Evolutionary conservation across 164 flowering plant species (phyloP).

Genomic region (Stephania japonica): DNA sequence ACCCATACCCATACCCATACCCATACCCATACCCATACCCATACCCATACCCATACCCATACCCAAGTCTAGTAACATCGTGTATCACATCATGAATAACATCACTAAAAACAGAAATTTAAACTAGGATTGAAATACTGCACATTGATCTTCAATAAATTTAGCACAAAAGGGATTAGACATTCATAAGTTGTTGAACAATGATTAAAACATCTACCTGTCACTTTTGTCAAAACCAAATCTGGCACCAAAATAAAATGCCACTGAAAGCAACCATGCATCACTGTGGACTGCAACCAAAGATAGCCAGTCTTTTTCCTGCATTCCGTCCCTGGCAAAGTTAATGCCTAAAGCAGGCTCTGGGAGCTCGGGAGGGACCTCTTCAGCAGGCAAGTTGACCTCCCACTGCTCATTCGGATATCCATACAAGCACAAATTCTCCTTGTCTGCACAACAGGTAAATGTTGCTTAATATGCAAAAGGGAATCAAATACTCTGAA

Average conservation of each 20-base stretch:
- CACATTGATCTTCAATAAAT: background rate
- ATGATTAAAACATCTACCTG: slow-evolving; percentile 35
- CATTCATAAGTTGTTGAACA: background rate
- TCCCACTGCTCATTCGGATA: slow-evolving; percentile 72
- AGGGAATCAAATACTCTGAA: background rate
- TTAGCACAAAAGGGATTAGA: background rate
- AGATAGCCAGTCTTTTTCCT: slow-evolving; percentile 68
- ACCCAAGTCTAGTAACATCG: no score
- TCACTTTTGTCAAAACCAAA: slow-evolving; percentile 70
- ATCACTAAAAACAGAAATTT: background rate
- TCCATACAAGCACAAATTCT: slow-evolving; percentile 71
- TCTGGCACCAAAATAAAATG: slow-evolving; percentile 73
- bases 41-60: no score
- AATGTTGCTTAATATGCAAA: background rate
- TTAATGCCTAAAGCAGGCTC: slow-evolving; percentile 80
- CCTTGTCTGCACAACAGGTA: slow-evolving; percentile 45
- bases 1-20: no score
- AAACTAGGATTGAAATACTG: background rate
- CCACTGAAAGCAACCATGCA: slow-evolving; percentile 71
- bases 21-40: no score
- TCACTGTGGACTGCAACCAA: slow-evolving; percentile 78
- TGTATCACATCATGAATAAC: background rate
- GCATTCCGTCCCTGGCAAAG: slow-evolving; percentile 75
- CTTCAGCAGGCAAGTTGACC: slow-evolving; percentile 78
- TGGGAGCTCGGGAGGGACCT: slow-evolving; percentile 80